Evolutionary conservation across 768 basidiomycete species (phyloP).

Genomic region (Mycena kentingensis): DNA sequence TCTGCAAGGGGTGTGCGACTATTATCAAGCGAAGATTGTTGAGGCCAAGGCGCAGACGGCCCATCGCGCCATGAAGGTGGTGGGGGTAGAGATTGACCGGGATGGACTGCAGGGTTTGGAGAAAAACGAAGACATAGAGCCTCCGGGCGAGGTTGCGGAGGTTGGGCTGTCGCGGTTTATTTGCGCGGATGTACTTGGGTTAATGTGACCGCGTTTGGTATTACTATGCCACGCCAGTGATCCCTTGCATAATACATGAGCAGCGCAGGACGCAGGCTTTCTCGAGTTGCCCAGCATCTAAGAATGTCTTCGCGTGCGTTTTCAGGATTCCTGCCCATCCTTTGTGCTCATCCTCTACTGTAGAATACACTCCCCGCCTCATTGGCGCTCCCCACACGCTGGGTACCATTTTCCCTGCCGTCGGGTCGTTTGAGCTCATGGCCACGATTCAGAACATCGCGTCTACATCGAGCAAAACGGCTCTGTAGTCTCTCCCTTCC

Average conservation of each 20-base stretch:
- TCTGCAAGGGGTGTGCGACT: constrained; percentile 46
- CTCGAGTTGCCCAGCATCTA: constrained; percentile 35
- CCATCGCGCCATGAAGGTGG: constrained; percentile 55
- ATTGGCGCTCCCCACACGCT: constrained; percentile 92
- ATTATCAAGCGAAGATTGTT: constrained; percentile 56
- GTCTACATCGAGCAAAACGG: constrained; percentile 92
- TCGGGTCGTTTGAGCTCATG: constrained; percentile 21
- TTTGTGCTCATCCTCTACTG: constrained; percentile 10
- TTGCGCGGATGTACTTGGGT: constrained; percentile 53
- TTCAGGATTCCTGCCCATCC: constrained; percentile 21
- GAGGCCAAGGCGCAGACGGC: constrained; percentile 47
- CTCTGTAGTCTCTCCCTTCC: constrained; percentile 82
- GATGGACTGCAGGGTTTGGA: constrained; percentile 54
- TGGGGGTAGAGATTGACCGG: constrained; percentile 62
- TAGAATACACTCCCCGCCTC: constrained; percentile 75
- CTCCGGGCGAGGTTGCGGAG: constrained; percentile 46
- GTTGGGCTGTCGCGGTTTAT: constrained; percentile 45
- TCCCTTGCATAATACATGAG: no score
- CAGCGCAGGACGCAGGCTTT: constrained; percentile 60
- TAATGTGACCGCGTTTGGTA: constrained; percentile 42
- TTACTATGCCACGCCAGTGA: no score
- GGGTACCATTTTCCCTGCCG: constrained; percentile 51
- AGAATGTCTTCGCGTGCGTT: constrained; percentile 61
- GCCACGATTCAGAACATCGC: constrained; percentile 73
- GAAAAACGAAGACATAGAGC: constrained; percentile 33